Base-by-base conservation (phyloP, 1,284 basidiomycete genomes). In the Laetiporus sulphureus region DNA sequence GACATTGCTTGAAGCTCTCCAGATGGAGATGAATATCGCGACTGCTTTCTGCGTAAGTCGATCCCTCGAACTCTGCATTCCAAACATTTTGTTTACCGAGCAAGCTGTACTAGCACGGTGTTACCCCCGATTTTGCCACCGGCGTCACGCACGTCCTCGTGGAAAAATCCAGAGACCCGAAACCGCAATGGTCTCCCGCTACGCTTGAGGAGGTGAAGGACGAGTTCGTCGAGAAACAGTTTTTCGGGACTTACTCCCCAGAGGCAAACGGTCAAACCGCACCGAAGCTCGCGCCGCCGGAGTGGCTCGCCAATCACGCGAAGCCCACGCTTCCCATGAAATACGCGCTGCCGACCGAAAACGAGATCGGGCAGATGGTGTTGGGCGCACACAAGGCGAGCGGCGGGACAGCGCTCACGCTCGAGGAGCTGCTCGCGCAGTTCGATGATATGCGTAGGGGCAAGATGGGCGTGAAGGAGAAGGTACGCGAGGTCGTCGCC, bases 21-120 rank as follows among this genome's bases (percentile, higher is more conserved):
- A 84, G 51, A 91, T 89, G 79, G 92, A 94, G 61, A 66, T 86
- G 56, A 76, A 74, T 52, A 82, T 93, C 52, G 86, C 84, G 34
- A 77, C 80, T 25, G 87, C 86, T 13, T 91, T 76, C 61, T 88
- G 87, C 54, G 89, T 91, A 58, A 66, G 82, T 71, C n/a, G n/a
- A n/a, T n/a, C n/a, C n/a, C n/a, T n/a, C n/a, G n/a, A n/a, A n/a
- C n/a, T n/a, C n/a, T n/a, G n/a, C n/a, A n/a, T n/a, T n/a, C n/a
- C n/a, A 8, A 21, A 11, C 5, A 10, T 15, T 31, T 20, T 16
- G 42, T 24, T 24, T 21, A 23, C 15, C 38, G n/a, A 52, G 32
- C 16, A 20, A n/a, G n/a, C n/a, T 18, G 24, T 22, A 29, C 15
- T 40, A 90, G 86, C 77, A 66, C 56, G 83, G 79, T 46, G 83